Evolutionary conservation across 257 asterid species (phyloP).

Genomic region (Linaria vulgaris): DNA sequence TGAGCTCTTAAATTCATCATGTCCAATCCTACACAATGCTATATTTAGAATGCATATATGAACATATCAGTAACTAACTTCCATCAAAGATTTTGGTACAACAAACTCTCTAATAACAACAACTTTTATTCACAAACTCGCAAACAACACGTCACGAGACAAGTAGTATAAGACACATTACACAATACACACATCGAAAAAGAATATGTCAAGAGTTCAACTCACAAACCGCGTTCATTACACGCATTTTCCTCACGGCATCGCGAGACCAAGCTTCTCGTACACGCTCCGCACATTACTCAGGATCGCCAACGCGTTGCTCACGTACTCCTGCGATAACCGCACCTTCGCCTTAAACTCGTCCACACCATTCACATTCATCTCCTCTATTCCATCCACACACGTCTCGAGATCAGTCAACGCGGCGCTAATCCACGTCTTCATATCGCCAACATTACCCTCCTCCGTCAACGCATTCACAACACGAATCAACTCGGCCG

Average conservation of each 20-base stretch:
- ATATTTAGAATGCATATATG: too few species aligned
- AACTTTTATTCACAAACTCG: too few species aligned
- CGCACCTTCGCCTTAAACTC: slow-evolving; percentile 64
- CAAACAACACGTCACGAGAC: too few species aligned
- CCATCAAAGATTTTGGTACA: too few species aligned
- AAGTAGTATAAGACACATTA: too few species aligned
- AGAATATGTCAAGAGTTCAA: not conserved
- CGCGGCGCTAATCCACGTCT: slow-evolving; percentile 89
- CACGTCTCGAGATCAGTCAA: slow-evolving; percentile 88
- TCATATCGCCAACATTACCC: slow-evolving; percentile 46
- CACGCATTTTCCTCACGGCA: slow-evolving; percentile 34
- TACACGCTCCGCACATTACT: slow-evolving; percentile 50
- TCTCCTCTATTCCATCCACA: slow-evolving; percentile 68
- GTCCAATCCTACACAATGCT: too few species aligned
- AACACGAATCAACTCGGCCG: slow-evolving; percentile 50
- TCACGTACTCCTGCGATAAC: slow-evolving; percentile 66
- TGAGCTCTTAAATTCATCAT: too few species aligned
- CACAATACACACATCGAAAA: not conserved
- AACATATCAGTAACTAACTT: too few species aligned
- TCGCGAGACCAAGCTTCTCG: slow-evolving; percentile 48
- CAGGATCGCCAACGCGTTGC: slow-evolving; percentile 86
- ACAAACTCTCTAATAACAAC: too few species aligned
- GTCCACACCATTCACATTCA: slow-evolving; percentile 56
- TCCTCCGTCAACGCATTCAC: slow-evolving; percentile 60
- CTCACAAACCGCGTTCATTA: not conserved